A percentile compares a stretch with the other conserved stretches of the same genome.
phyloP scores from a whole-genome alignment of 495 filamentous ascomycete species.

The Hypoxylon fragiforme region DNA sequence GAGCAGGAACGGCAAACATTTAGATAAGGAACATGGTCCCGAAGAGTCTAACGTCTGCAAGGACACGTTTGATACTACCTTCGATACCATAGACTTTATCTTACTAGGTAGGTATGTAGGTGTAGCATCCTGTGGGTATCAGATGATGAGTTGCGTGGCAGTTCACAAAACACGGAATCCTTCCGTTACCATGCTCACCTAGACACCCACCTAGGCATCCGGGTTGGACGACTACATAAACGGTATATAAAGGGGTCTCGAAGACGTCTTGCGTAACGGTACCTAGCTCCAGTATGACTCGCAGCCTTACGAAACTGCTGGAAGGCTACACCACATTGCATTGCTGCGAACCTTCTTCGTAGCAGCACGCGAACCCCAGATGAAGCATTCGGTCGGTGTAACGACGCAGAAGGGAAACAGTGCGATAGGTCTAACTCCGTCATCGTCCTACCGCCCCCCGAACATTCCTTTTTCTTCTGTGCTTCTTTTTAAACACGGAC shows the following conservation, averaged over 20 bases:
- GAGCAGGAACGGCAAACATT: too few species aligned
- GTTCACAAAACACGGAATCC: background rate
- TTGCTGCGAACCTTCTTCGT: background rate
- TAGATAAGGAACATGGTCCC: too few species aligned
- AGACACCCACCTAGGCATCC: too few species aligned
- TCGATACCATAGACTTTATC: too few species aligned
- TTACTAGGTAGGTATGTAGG: too few species aligned
- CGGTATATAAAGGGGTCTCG: background rate
- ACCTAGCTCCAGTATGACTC: slow-evolving; percentile 11
- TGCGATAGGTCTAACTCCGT: slow-evolving; percentile 1
- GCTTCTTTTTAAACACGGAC: too few species aligned
- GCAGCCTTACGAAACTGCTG: slow-evolving; percentile 20
- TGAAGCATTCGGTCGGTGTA: background rate
- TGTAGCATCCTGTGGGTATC: slow-evolving; percentile 6
- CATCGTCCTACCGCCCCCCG: background rate
- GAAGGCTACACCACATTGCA: background rate
- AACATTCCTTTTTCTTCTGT: too few species aligned
- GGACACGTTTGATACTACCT: background rate
- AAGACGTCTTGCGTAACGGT: slow-evolving; percentile 7
- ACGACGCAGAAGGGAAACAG: background rate
- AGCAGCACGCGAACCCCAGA: slow-evolving; percentile 5
- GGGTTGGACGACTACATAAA: background rate
- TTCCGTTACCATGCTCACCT: background rate
- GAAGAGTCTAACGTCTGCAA: background rate
- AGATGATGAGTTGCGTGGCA: slow-evolving; percentile 6